Conservation (phyloP, 129 eudicot genomes). For the Chrysanthemum makinoi region DNA sequence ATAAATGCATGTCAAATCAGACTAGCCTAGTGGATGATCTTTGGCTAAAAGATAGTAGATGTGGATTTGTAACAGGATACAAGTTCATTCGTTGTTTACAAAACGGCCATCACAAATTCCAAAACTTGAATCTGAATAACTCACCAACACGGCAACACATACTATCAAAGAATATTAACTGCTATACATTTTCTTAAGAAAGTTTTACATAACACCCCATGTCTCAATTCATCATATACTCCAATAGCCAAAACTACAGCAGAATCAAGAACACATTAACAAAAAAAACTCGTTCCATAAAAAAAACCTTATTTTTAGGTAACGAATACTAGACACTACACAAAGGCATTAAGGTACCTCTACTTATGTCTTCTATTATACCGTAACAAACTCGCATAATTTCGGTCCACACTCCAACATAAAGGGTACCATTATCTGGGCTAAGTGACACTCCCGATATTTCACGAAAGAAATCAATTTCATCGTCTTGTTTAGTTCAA, state of each 20-base stretch:
- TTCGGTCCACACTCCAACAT: conserved; percentile 65
- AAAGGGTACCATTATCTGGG: conserved; percentile 44
- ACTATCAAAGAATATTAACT: conserved; percentile 7
- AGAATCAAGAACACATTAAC: not conserved
- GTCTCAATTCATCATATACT: conserved; percentile 15
- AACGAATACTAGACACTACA: conserved; percentile 27
- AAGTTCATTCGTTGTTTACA: no score
- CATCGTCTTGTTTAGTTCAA: conserved; percentile 2
- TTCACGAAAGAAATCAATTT: conserved; percentile 84
- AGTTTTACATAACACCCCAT: conserved; percentile 19
- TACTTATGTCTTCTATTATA: conserved; percentile 47
- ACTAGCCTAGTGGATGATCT: no score
- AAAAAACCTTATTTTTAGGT: conserved; percentile 18
- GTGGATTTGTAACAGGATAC: no score
- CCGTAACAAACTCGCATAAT: conserved; percentile 76
- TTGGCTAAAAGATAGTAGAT: no score
- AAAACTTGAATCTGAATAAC: no score
- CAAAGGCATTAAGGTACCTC: conserved; percentile 56
- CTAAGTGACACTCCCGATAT: conserved; percentile 75
- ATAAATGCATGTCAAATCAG: no score
- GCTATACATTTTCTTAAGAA: conserved; percentile 23
- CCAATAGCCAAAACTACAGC: conserved; percentile 25
- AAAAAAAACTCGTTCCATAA: conserved; percentile 29
- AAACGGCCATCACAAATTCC: no score
- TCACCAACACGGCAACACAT: not conserved